These are phyloP conservation scores for Tremellales sp. DNA, from an alignment of 1,284 basidiomycete species.

Conservation along the genomic window DNA sequence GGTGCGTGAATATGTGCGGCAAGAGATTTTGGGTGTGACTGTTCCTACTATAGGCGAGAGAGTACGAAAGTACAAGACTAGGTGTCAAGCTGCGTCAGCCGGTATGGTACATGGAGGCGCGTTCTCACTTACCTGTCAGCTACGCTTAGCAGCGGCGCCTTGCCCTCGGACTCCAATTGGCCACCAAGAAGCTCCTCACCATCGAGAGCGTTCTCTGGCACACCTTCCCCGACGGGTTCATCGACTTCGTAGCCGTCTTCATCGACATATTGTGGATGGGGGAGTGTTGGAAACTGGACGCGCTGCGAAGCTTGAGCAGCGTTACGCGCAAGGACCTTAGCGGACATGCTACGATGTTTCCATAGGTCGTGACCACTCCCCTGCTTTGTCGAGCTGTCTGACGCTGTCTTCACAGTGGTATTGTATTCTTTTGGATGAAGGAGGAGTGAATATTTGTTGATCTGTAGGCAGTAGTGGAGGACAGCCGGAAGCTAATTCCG, in stretches of 20 bases:
- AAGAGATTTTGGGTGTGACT: conserved; percentile 40
- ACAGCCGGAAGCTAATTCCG: no score
- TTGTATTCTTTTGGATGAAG: no score
- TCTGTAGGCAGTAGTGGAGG: no score
- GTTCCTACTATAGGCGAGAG: conserved; percentile 36
- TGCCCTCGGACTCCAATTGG: conserved; percentile 9
- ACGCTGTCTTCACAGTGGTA: no score
- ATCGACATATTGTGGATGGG: conserved; percentile 33
- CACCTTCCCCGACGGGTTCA: conserved; percentile 4
- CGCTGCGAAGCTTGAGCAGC: no score
- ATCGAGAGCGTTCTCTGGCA: conserved; percentile 1
- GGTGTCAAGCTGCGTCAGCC: neutral
- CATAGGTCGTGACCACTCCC: no score
- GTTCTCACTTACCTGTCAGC: conserved; percentile 39
- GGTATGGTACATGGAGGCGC: neutral
- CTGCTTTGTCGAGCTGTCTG: no score
- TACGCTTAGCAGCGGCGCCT: conserved; percentile 28
- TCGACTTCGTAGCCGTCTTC: conserved; percentile 34
- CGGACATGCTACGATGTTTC: no score
- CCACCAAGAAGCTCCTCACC: conserved; percentile 2
- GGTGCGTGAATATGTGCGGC: conserved; percentile 43
- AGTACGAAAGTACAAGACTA: conserved; percentile 38
- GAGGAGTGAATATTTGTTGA: no score
- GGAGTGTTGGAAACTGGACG: conserved; percentile 26
- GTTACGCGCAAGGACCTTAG: no score